Evolutionary conservation across 2,329 filamentous ascomycete species (phyloP), one percentile per base, ranked within the genome.

Genomic region (Endocalyx cinctus): DNA sequence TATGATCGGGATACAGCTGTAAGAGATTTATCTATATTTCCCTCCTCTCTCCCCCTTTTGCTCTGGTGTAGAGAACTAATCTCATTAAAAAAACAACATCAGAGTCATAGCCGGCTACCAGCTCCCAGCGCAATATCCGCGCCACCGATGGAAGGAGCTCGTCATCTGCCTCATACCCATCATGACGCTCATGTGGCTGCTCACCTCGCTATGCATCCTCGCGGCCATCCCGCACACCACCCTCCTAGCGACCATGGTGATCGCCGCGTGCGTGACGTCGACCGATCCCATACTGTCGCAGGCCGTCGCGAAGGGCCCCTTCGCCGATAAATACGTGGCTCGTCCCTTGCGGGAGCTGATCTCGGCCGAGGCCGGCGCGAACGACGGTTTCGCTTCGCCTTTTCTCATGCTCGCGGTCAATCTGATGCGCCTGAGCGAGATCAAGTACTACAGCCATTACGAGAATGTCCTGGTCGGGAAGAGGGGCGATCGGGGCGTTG

Each of bases 231-330:
- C 76, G 0, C 70, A 72, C 16, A 39, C 80, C 8, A 67, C 69
- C 0, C 59, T 77, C 11, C 60, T 77, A 3, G 61, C 70, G 3
- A 66, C 72, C 2, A 57, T 81, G 25, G 74, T 74, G 14, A 75
- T 81, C 38, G 75, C 66, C 3, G 74, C 76, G 0, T 78, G 72
- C 31, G 74, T 79, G 10, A 78, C 76, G 4, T 77, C 69, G 35
- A 81, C 76, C 0, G 77, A 80, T 39, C 76, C 76, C 0, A 64
- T 80, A n/a, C 58, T 81, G 5, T 78, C 74, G 0, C 75, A 79
- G 45, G 73, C 74, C 17, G 67, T 80, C 12, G 77, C 76, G 13
- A 80, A 80, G 48, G 75, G 75, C 0, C 71, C 74, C 0, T 79
- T 82, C 43, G 66, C 77, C 0, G 76, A 81, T 45, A 77, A 77